Evolutionary conservation across 345 rosid genomes (phyloP).

Genomic region (Boechera retrofracta): DNA sequence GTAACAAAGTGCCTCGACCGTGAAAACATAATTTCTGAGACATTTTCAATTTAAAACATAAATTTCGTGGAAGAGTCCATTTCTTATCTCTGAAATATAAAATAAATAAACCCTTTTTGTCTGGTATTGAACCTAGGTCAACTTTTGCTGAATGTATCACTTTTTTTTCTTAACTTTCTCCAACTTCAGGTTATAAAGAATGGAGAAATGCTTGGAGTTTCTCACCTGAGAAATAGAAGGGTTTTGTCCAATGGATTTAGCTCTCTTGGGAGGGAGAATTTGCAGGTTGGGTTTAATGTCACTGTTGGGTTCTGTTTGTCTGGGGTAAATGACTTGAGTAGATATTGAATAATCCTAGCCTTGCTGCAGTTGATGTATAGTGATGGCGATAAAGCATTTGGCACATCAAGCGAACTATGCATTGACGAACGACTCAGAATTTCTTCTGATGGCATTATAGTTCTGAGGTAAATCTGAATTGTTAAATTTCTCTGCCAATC

Average conservation of each 20-base stretch:
- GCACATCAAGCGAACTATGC: slow-evolving; percentile 92
- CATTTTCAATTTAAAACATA: neutral
- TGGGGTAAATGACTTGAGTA: slow-evolving; percentile 30
- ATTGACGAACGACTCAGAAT: slow-evolving; percentile 90
- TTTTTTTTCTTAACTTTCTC: slow-evolving; percentile 10
- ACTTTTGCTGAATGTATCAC: slow-evolving; percentile 8
- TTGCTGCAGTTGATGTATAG: slow-evolving; percentile 90
- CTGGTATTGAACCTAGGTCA: slow-evolving; percentile 7
- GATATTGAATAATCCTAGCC: slow-evolving; percentile 32
- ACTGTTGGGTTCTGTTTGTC: slow-evolving; percentile 7
- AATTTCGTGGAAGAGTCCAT: neutral
- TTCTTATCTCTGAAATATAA: slow-evolving; percentile 6
- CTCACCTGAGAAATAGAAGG: slow-evolving; percentile 93
- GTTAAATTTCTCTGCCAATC: neutral
- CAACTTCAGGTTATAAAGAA: slow-evolving; percentile 87
- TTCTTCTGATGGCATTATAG: slow-evolving; percentile 93
- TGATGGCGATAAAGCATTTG: slow-evolving; percentile 98
- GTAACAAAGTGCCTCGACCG: neutral
- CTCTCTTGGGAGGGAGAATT: slow-evolving; percentile 90
- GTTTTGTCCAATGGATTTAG: slow-evolving; percentile 93
- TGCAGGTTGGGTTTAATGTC: slow-evolving; percentile 65
- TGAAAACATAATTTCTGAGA: neutral
- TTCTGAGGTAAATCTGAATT: slow-evolving; percentile 66
- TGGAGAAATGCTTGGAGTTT: slow-evolving; percentile 99
- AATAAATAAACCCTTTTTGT: neutral